Evolutionary conservation across 179 eudicot species (phyloP), one percentile per base, ranked within the genome.

Genomic region (Beta macrorhiza): DNA sequence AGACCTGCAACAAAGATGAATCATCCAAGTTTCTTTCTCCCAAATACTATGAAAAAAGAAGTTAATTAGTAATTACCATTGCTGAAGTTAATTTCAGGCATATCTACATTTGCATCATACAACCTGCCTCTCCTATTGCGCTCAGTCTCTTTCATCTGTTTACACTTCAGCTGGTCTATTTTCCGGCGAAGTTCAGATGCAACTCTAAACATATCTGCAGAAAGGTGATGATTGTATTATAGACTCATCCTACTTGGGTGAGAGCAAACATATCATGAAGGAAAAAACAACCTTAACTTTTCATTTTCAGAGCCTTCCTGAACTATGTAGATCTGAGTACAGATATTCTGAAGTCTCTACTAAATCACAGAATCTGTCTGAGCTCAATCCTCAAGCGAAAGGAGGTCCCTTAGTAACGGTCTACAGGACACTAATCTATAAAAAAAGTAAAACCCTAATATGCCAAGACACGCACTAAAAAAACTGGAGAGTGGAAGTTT

Each of bases 181-280:
- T 87, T 90, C 47, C 45, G 63, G 62, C 87, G 90, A 73, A 92
- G 90, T 84, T 91, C 90, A 57, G 90, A 82, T 80, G 90, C 89
- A 72, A 87, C 83, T 72, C 79, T 87, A 57, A 53, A 77, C 89
- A 92, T 83, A 74, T 92, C 97, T 92, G 92, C 77, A 81, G 7
- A 77, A 72, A 72, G 57, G 19, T 22, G 64, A 20, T 73, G 47
- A 19, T 42, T 72, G 22, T 20, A 37, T 17, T 52, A 13, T 32
- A 56, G 37, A 44, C 45, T 57, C 65, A 49, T 29, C 13, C 13
- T 8, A 70, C 13, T 65, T 51, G 22, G 16, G 16, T 5, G 55
- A 44, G 20, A 20, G n/a, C 9, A 47, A 19, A 15, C 22, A 74
- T 1, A 49, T 58, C 51, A 47, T 49, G 11, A 20, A 5, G 19